phyloP scores from a whole-genome alignment of 2,329 filamentous ascomycete genomes.

The Parasarocladium wereldwijsianum region DNA sequence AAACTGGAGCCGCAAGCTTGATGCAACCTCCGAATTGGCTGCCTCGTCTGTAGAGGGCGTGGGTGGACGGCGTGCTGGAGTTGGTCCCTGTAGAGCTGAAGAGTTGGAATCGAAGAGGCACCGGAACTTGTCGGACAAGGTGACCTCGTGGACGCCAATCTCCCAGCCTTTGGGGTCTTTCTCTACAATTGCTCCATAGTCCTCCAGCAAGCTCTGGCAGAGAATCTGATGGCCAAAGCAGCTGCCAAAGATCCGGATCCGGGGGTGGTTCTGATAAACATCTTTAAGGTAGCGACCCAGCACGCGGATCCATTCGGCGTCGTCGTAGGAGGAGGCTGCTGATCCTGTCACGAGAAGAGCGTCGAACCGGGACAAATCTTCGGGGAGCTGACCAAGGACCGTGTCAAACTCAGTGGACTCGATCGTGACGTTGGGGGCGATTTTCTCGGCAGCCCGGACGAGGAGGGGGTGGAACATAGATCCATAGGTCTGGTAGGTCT shows the following conservation, averaged over 20 bases:
- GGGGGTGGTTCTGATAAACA: conserved; percentile 13
- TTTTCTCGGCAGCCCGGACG: conserved; percentile 6
- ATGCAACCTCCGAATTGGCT: not conserved
- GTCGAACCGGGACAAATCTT: conserved; percentile 14
- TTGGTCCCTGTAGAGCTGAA: not conserved
- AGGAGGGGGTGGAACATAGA: conserved; percentile 10
- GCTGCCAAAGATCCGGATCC: conserved; percentile 24
- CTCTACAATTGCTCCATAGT: conserved; percentile 12
- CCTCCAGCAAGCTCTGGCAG: conserved; percentile 19
- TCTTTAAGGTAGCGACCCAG: conserved; percentile 10
- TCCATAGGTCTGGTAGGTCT: conserved; percentile 8
- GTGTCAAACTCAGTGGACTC: conserved; percentile 20
- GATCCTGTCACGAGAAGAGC: conserved; percentile 24
- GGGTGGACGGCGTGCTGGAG: not conserved
- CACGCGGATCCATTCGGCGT: conserved; percentile 10
- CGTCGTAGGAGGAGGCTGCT: conserved; percentile 16
- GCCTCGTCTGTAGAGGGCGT: not conserved
- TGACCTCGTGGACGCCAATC: conserved; percentile 14
- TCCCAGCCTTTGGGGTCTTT: conserved; percentile 16
- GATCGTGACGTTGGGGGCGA: conserved; percentile 7
- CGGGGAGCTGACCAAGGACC: conserved; percentile 18
- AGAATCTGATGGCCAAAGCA: conserved; percentile 29
- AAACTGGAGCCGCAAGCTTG: conserved; percentile 16
- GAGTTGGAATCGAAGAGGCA: not conserved
- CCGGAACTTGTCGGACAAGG: conserved; percentile 11